Conservation (phyloP, 768 basidiomycete species). For the Astraeus odoratus region DNA sequence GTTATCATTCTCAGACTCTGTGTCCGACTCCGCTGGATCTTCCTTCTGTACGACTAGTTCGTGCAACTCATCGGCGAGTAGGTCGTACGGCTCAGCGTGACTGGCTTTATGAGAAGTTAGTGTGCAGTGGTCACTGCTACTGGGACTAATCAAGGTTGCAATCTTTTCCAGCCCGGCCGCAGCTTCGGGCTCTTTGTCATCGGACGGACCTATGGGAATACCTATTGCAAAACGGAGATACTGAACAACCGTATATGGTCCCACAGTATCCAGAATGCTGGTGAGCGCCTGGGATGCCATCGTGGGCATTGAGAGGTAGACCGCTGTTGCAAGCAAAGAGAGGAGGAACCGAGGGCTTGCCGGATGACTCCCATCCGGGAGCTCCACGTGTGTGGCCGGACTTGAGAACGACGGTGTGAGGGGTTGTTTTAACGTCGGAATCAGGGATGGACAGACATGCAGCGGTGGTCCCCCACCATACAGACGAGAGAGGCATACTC, state of each 20-base stretch:
- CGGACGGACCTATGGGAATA: slow-evolving; percentile 42
- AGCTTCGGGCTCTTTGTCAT: slow-evolving; percentile 43
- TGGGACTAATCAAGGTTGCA: slow-evolving; percentile 42
- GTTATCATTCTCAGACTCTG: slow-evolving; percentile 20
- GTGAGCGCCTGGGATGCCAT: slow-evolving; percentile 71
- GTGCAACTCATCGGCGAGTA: slow-evolving; percentile 25
- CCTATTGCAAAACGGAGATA: slow-evolving; percentile 85
- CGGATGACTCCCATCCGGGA: slow-evolving; percentile 56
- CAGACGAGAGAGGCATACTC: slow-evolving; percentile 78
- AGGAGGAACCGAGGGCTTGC: slow-evolving; percentile 77
- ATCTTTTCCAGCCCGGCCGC: slow-evolving; percentile 68
- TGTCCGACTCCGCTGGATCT: slow-evolving; percentile 29
- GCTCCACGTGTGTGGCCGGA: too few species aligned
- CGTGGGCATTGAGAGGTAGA: slow-evolving; percentile 78
- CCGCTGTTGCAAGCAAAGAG: slow-evolving; percentile 79
- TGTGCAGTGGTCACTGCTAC: slow-evolving; percentile 10
- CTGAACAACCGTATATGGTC: slow-evolving; percentile 66
- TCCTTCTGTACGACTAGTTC: slow-evolving; percentile 31
- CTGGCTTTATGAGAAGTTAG: background rate
- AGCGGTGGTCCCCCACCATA: slow-evolving; percentile 83
- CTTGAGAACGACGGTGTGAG: slow-evolving; percentile 70
- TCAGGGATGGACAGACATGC: slow-evolving; percentile 53
- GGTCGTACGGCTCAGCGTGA: slow-evolving; percentile 13
- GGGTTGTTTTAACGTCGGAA: slow-evolving; percentile 61
- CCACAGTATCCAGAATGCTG: slow-evolving; percentile 63